These are phyloP conservation scores for Lanmaoa rubissima DNA, from an alignment of 768 basidiomycete species.

Conservation along the genomic window DNA sequence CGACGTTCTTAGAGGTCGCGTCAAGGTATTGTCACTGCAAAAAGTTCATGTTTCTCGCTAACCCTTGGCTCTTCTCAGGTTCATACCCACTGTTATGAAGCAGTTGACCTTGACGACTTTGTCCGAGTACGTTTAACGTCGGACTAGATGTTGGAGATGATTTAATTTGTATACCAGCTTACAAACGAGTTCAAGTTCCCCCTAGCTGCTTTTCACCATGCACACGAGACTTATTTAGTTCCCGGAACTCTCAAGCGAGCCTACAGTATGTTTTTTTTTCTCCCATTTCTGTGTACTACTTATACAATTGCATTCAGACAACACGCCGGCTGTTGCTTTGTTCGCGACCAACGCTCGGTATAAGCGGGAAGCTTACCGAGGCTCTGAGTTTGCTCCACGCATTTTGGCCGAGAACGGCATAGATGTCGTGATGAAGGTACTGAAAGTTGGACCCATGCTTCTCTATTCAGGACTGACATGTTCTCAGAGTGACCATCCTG, in stretches of 20 bases:
- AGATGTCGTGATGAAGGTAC: slow-evolving; percentile 59
- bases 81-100: slow-evolving; percentile 46
- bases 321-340: slow-evolving; percentile 70
- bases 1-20: slow-evolving; percentile 81
- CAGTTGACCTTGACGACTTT: slow-evolving; percentile 68
- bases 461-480: slow-evolving; percentile 4
- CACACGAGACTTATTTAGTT: slow-evolving; percentile 88
- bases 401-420: slow-evolving; percentile 58
- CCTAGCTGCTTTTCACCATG: slow-evolving; percentile 81
- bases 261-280: slow-evolving; percentile 35
- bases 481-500: slow-evolving; percentile 51
- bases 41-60: not conserved
- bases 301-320: slow-evolving; percentile 31
- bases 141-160: not conserved
- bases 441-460: slow-evolving; percentile 25
- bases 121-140: slow-evolving; percentile 50
- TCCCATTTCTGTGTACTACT: not conserved
- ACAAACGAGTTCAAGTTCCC: slow-evolving; percentile 90
- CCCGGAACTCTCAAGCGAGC: slow-evolving; percentile 76
- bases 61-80: slow-evolving; percentile 17
- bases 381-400: slow-evolving; percentile 61
- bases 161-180: slow-evolving; percentile 44
- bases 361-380: slow-evolving; percentile 63
- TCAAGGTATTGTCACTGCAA: slow-evolving; percentile 47
- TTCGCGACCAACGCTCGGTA: slow-evolving; percentile 75